A percentile compares a stretch with the other conserved stretches of the same genome.
Conservation (phyloP, 495 filamentous ascomycete species). For the Penicillium maclennaniae region DNA sequence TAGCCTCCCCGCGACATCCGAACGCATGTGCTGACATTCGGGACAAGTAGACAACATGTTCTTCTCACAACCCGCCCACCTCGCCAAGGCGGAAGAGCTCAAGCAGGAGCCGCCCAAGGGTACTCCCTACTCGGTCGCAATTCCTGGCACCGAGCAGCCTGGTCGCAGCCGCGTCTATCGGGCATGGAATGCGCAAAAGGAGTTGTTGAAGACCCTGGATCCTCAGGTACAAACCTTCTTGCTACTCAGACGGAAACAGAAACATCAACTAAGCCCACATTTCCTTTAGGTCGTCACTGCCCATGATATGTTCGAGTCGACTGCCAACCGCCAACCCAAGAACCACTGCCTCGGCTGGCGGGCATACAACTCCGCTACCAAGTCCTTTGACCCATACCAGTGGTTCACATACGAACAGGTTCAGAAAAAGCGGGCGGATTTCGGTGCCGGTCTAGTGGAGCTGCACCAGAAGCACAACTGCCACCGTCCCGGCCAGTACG, state of each 20-base stretch:
- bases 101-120: slow-evolving; percentile 42
- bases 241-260: background rate
- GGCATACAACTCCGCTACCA: slow-evolving; percentile 70
- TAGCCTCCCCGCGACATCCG: background rate
- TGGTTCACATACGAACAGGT: slow-evolving; percentile 85
- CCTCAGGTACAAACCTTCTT: slow-evolving; percentile 50
- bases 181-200: slow-evolving; percentile 71
- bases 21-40: slow-evolving; percentile 2
- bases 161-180: slow-evolving; percentile 77
- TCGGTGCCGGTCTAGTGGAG: slow-evolving; percentile 83
- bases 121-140: slow-evolving; percentile 51
- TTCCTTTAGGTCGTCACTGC: slow-evolving; percentile 59
- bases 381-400: slow-evolving; percentile 71
- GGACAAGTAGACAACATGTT: slow-evolving; percentile 30
- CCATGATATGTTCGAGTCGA: slow-evolving; percentile 78
- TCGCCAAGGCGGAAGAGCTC: slow-evolving; percentile 42
- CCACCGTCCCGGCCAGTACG: slow-evolving; percentile 61
- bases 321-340: slow-evolving; percentile 57
- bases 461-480: slow-evolving; percentile 70
- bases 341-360: slow-evolving; percentile 73
- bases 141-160: slow-evolving; percentile 69
- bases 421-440: slow-evolving; percentile 71
- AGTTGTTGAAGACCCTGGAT: slow-evolving; percentile 68
- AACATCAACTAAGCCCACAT: too few species aligned
- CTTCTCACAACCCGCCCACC: slow-evolving; percentile 38